Conservation (phyloP, 1,284 basidiomycete species). For the Naganishia albida region DNA sequence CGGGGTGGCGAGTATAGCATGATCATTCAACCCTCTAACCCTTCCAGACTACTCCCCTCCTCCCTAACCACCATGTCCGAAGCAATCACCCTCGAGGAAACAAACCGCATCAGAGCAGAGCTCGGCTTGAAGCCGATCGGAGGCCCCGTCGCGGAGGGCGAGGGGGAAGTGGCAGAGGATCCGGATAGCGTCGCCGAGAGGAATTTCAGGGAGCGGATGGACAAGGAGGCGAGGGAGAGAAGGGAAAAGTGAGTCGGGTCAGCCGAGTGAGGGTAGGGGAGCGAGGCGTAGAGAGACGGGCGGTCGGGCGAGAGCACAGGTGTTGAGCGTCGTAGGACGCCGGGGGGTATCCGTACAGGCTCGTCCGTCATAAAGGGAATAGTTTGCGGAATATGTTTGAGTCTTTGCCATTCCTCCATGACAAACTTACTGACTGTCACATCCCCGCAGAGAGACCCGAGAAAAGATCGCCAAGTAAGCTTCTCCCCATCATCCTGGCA, state of each 20-base stretch:
- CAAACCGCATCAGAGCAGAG: constrained; percentile 92
- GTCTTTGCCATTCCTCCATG: background rate
- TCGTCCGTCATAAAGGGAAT: background rate
- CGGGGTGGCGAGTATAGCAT: background rate
- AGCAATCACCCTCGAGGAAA: constrained; percentile 83
- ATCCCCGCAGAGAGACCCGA: constrained; percentile 64
- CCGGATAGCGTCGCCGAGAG: constrained; percentile 68
- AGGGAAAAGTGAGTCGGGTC: constrained; percentile 66
- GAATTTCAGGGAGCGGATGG: constrained; percentile 74
- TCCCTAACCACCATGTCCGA: constrained; percentile 23
- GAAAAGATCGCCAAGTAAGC: constrained; percentile 87
- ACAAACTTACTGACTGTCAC: background rate
- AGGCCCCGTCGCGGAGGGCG: constrained; percentile 38
- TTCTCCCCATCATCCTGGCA: constrained; percentile 61
- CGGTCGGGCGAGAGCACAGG: background rate
- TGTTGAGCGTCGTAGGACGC: background rate
- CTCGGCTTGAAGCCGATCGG: constrained; percentile 88
- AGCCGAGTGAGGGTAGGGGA: background rate
- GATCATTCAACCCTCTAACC: background rate
- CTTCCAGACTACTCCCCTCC: background rate
- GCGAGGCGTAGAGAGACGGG: background rate
- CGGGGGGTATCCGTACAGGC: background rate
- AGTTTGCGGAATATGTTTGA: background rate
- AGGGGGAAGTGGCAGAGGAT: constrained; percentile 63
- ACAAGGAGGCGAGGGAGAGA: constrained; percentile 68